Conservation (phyloP, 495 filamentous ascomycete species). For the Chaetomidium leptoderma region DNA sequence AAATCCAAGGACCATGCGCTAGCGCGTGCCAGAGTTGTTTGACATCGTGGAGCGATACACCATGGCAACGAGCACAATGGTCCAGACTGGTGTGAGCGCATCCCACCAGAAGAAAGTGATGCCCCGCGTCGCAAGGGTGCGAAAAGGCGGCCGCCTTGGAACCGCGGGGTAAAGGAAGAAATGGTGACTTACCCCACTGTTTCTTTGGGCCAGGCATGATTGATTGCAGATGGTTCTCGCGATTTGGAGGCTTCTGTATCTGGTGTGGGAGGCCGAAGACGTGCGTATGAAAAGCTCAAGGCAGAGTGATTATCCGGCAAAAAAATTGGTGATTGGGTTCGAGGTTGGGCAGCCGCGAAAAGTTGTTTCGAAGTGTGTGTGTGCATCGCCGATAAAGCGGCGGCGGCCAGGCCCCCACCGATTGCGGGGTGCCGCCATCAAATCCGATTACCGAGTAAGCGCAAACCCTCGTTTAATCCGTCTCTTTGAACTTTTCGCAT, state of each 20-base stretch:
- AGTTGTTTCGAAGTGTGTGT: not conserved
- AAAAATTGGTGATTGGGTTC: constrained; percentile 7
- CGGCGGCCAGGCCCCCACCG: too few relatives aligned
- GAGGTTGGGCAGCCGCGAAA: constrained; percentile 13
- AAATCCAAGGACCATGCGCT: constrained; percentile 7
- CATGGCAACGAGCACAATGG: too few relatives aligned
- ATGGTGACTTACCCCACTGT: constrained; percentile 34
- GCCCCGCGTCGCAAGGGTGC: constrained; percentile 1
- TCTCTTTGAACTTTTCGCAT: too few relatives aligned
- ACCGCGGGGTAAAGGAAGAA: constrained; percentile 22
- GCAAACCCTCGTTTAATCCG: too few relatives aligned
- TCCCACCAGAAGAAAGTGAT: not conserved
- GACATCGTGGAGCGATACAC: too few relatives aligned
- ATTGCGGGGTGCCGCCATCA: too few relatives aligned
- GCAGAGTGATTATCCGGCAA: not conserved
- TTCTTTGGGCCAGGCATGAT: constrained; percentile 31
- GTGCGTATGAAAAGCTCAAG: not conserved
- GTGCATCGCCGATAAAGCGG: not conserved
- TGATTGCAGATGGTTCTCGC: not conserved
- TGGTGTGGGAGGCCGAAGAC: not conserved
- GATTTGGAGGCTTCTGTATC: not conserved
- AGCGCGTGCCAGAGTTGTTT: too few relatives aligned
- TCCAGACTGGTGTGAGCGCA: too few relatives aligned
- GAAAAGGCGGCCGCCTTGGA: constrained; percentile 7
- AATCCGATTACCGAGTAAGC: too few relatives aligned